Evolutionary conservation across 148 eudicot genomes (phyloP), one percentile per base, ranked within the genome.

Genomic region (Vaccinium corymbosum): DNA sequence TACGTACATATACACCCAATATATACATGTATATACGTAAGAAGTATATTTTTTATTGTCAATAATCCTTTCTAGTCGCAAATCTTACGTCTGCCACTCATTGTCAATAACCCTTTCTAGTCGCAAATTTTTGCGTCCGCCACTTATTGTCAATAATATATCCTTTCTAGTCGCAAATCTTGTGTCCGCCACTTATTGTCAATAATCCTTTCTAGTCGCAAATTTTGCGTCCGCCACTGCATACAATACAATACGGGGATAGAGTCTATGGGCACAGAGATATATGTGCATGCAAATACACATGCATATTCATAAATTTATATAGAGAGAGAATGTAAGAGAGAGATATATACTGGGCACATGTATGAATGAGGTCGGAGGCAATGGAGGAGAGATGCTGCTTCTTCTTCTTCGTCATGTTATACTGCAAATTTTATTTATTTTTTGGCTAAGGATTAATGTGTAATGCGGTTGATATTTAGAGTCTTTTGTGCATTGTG

Each of bases 361-460:
- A 95, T 86, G 86, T 87, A 17, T 79, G 85, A 51, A 95, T 82
- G 72, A 93, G 95, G 57, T 88, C 90, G 86, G 85, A 90, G 56
- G 98, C 94, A 86, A 87, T 83, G 83, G 91, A 32, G 25, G 98
- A 94, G 19, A 95, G 93, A 82, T 92, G 94, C 89, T 92, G 94
- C 89, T 90, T 94, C 86, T 81, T 86, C 85, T 81, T 87, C 85
- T 74, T 87, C 42, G 48, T 84, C 72, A 59, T 84, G 49, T 17
- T 32, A 25, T 20, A 32, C 22, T 51, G 32, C 22, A 16, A 1
- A 32, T 32, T 32, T 1, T 50, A 15, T 22, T 9, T 62, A 2
- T 32, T 1, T 64, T 20, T 10, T 0, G 27, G 25, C 29, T n/a
- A 10, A 64, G 25, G 27, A 7, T 66, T 12, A 42, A 42, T 42